These are phyloP conservation scores for Odonthalia washingtoniensis DNA, from an alignment of 31 red algal species.

Conservation along the genomic window DNA sequence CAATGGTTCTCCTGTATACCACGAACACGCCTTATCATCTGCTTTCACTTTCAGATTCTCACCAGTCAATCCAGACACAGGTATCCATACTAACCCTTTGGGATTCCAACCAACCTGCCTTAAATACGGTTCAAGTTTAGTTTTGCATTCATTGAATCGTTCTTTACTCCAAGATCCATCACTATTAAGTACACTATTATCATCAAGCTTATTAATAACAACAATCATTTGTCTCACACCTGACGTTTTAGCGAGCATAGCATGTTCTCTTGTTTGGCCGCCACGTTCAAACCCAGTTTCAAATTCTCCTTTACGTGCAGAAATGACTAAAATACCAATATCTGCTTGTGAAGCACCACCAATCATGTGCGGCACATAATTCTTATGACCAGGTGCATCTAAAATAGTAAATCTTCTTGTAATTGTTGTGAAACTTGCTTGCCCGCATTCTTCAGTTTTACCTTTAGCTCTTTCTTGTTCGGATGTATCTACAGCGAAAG, in stretches of 20 bases:
- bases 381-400: constrained; percentile 98
- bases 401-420: constrained; percentile 90
- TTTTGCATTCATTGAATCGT: constrained; percentile 82
- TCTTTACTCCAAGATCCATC: constrained; percentile 88
- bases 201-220: constrained; percentile 95
- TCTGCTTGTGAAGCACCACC: constrained; percentile 95
- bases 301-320: constrained; percentile 98
- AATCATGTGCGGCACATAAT: constrained; percentile 98
- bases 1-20: constrained; percentile 88
- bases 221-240: constrained; percentile 92
- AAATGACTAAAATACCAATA: constrained; percentile 95
- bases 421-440: constrained; percentile 90
- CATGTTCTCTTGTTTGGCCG: constrained; percentile 98
- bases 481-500: constrained; percentile 90
- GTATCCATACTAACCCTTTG: constrained; percentile 87
- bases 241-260: constrained; percentile 96
- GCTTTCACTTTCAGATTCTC: constrained; percentile 82
- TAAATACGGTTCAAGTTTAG: constrained; percentile 85
- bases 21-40: constrained; percentile 47
- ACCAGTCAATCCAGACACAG: constrained; percentile 86
- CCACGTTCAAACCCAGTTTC: constrained; percentile 98
- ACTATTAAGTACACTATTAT: constrained; percentile 74
- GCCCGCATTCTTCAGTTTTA: constrained; percentile 97
- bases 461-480: constrained; percentile 96
- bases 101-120: constrained; percentile 88